Conservation (phyloP, 306 rosid genomes). For the Datisca glomerata region DNA sequence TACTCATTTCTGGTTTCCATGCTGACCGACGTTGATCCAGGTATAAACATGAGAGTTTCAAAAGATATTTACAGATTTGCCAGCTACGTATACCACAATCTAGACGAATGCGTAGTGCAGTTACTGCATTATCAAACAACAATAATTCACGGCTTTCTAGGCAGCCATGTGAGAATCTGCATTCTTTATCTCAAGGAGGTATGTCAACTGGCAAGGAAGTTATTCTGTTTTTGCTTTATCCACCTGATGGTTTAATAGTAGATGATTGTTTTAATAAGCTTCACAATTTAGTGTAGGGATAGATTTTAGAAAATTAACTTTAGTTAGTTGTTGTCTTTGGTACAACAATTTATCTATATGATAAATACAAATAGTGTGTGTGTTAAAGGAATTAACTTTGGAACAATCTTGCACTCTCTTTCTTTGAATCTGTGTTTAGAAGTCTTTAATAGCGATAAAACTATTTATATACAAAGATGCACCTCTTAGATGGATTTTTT, state of each 20-base stretch:
- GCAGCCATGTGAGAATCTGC: background rate
- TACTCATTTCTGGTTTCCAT: background rate
- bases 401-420: too few species aligned
- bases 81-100: background rate
- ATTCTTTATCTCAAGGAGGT: constrained; percentile 14
- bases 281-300: background rate
- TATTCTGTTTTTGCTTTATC: background rate
- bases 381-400: too few species aligned
- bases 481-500: too few species aligned
- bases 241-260: background rate
- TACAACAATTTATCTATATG: background rate
- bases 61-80: constrained; percentile 9
- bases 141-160: constrained; percentile 1
- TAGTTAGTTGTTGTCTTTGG: background rate
- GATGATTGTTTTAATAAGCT: background rate
- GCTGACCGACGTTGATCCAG: constrained; percentile 8
- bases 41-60: constrained; percentile 11
- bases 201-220: background rate
- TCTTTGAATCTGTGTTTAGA: too few species aligned
- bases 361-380: background rate
- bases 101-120: constrained; percentile 1
- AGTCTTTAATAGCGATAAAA: too few species aligned
- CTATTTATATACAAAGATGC: too few species aligned
- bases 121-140: constrained; percentile 1
- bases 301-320: background rate